A percentile compares a stretch with the other conserved stretches of the same genome.
These are phyloP conservation scores for Cafeteria roenbergensis DNA, from an alignment of 108 stramenopile genomes.

Conservation along the genomic window DNA sequence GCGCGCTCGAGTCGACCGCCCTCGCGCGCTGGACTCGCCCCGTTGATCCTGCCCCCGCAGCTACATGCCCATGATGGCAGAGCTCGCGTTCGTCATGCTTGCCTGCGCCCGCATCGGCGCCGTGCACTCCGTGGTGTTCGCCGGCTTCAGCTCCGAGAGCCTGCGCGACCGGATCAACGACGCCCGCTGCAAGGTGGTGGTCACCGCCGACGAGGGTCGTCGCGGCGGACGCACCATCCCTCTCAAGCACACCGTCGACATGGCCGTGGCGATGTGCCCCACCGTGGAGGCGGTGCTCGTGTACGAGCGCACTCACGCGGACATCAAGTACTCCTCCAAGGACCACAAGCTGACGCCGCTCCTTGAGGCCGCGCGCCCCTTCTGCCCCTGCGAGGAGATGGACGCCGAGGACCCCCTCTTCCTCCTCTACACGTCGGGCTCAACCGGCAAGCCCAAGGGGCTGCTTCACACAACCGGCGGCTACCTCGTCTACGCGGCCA, in stretches of 20 bases:
- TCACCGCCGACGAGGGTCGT: constrained; percentile 16
- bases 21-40: too few species aligned
- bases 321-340: constrained; percentile 59
- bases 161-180: constrained; percentile 74
- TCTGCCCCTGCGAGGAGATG: constrained; percentile 82
- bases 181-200: constrained; percentile 19
- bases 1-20: too few species aligned
- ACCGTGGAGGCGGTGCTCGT: constrained; percentile 67
- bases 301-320: constrained; percentile 60
- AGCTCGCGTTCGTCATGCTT: constrained; percentile 84
- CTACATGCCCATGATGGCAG: constrained; percentile 99
- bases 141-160: constrained; percentile 83
- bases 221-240: constrained; percentile 55
- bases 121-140: constrained; percentile 89
- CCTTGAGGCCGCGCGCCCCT: constrained; percentile 59
- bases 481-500: constrained; percentile 71
- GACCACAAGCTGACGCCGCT: constrained; percentile 31
- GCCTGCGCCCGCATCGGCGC: constrained; percentile 93
- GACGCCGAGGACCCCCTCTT: constrained; percentile 86
- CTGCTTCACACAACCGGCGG: constrained; percentile 82
- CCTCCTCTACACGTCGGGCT: constrained; percentile 89
- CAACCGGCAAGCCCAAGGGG: constrained; percentile 85
- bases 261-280: constrained; percentile 53
- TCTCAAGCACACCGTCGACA: constrained; percentile 74
- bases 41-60: too few species aligned